phyloP scores from a whole-genome alignment of 225 moss, liverwort and hornwort genomes.

The Rhytidiadelphus loreus region DNA sequence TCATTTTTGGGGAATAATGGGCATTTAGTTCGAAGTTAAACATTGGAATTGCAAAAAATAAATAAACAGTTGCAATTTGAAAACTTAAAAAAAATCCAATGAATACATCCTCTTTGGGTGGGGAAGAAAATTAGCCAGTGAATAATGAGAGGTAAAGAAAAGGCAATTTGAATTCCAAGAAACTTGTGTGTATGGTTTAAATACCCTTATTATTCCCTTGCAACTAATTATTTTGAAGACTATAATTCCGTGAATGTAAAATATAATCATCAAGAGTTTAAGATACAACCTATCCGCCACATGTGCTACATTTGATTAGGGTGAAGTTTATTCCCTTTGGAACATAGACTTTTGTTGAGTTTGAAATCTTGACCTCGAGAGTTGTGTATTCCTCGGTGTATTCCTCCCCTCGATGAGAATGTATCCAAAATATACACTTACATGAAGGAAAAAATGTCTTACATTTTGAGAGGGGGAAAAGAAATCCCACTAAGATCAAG shows the following conservation, averaged over 20 bases:
- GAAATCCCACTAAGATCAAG: accelerated
- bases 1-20: no score
- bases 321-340: neutral
- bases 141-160: no score
- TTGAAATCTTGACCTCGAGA: neutral
- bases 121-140: no score
- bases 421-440: neutral
- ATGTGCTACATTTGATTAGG: neutral
- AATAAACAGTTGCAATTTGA: no score
- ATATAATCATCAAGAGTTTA: neutral
- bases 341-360: accelerated
- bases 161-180: no score
- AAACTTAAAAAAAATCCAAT: no score
- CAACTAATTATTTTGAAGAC: neutral
- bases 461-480: neutral
- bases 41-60: no score
- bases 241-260: neutral
- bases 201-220: neutral
- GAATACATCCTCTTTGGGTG: no score
- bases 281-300: neutral
- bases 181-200: no score
- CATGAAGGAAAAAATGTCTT: neutral
- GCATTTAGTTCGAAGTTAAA: no score
- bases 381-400: neutral
- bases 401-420: neutral